Base-by-base conservation (phyloP, 441 rosid genomes). In the Adansonia madagascariensis region DNA sequence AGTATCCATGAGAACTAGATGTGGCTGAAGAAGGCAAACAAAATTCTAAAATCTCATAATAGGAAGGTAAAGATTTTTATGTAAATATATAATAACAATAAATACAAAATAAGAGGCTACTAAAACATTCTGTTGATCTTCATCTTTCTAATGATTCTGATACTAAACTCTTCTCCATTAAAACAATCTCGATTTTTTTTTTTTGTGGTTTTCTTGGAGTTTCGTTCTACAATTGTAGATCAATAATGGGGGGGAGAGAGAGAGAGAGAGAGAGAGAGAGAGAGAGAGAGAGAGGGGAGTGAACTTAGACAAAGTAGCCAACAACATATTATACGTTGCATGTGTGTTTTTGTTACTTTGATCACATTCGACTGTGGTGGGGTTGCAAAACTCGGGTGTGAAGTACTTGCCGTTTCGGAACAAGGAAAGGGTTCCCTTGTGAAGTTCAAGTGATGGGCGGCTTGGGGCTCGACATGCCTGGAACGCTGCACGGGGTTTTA, bases 391-490 rank as follows among this genome's bases (percentile, higher is more conserved):
- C 63, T 52, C 57, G 9, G 44, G 9, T 14, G 8, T 44, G 44
- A 27, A 57, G 57, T 53, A 18, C 39, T 56, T 20, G 24, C 24
- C 1, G n/a, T 57, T 73, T 27, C 11, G 75, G 67, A 80, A 78
- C 71, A 65, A 39, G 11, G 31, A 60, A n/a, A n/a, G 66, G 49
- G 43, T 64, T 49, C n/a, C 85, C 76, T 60, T 61, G 84, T 82
- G 88, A 81, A 78, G 81, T 82, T 82, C 87, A 85, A 80, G 85
- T 84, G 89, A 77, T 39, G 69, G 69, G 46, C 56, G 49, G 35
- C 52, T 71, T 83, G 82, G 11, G 81, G 53, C 17, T 61, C 35
- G 71, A 47, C 74, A 47, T 69, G 79, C 61, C 67, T 57, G 14
- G 11, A 8, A 11, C 74, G 59, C 71, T 52, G 80, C 78, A n/a